Conservation (phyloP, 2,329 filamentous ascomycete genomes). For the Cytospora chrysosperma region DNA sequence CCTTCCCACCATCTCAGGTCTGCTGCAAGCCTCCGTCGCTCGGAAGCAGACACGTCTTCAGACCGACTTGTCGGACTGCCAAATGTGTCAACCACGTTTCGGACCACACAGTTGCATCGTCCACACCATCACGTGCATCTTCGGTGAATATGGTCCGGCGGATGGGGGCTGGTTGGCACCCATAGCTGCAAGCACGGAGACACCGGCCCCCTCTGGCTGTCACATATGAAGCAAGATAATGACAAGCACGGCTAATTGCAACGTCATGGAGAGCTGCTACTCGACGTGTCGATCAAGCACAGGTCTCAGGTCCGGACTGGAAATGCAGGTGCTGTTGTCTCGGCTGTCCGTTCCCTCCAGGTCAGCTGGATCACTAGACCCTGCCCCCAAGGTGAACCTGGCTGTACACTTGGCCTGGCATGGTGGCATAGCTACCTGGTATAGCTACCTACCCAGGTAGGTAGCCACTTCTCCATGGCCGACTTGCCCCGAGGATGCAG, state of each 20-base stretch:
- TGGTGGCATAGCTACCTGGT: neutral
- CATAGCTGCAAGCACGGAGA: neutral
- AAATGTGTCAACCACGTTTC: constrained; percentile 15
- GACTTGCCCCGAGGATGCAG: neutral
- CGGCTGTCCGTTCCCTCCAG: neutral
- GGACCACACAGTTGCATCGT: neutral
- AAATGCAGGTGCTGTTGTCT: constrained; percentile 10
- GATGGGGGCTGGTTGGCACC: neutral
- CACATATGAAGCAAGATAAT: constrained; percentile 7
- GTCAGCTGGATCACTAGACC: constrained; percentile 8
- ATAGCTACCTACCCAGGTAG: too few relatives aligned
- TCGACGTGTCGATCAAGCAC: constrained; percentile 12
- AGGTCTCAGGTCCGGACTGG: neutral
- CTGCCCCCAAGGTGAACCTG: constrained; percentile 5
- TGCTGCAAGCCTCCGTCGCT: constrained; percentile 17
- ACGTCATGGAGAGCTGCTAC: constrained; percentile 4
- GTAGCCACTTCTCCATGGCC: neutral
- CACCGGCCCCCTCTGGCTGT: constrained; percentile 2
- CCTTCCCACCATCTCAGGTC: neutral
- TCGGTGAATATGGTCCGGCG: neutral
- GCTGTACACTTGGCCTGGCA: neutral
- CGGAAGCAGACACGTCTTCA: constrained; percentile 18
- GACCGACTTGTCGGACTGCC: neutral
- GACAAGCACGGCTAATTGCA: constrained; percentile 12
- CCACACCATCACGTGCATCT: constrained; percentile 7